Base-by-base conservation (phyloP, 305 asterid species). In the Rubia peregrina region DNA sequence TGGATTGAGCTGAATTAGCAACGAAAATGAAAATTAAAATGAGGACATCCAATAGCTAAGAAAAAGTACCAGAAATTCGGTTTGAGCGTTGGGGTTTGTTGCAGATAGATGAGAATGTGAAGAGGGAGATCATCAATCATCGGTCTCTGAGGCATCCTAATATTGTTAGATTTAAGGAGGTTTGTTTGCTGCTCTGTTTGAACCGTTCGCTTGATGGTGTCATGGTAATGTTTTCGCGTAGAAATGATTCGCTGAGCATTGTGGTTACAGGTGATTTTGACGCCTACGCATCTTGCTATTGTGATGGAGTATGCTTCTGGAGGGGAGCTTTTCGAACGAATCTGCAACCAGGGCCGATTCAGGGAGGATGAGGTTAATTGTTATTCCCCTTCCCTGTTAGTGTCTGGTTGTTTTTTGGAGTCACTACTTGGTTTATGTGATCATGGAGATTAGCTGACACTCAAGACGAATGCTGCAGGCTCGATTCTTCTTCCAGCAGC, bases 231-330 rank as follows among this genome's bases (percentile, higher is more conserved):
- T 21, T 62, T 42, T 65, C 51, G 41, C 55, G 17, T 13, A 55
- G 69, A 71, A 61, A 41, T 67, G 69, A 38, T 72, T 60, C 64
- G 57, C 62, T 63, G 16, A 10, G 30, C 68, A n/a, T 61, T 73
- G 74, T 68, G 65, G 38, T 69, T 67, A 74, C 74, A 91, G 98
- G 94, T 91, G 79, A 88, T 91, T 80, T 76, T 91, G 43, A 91
- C 96, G 36, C 98, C 98, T 24, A 88, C 92, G 60, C 98, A 91
- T 83, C 87, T 91, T 43, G 98, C 98, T 69, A 91, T 91, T 77
- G 95, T 89, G 74, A 91, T 91, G 98, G 96, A 91, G 80, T 91
- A 86, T 84, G 98, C 96, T 76, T 85, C 98, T 53, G 98, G 98
- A 19, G 98, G 98, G 61, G 98, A 91, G 82, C 83, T 91, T 63